A percentile compares a stretch with the other conserved stretches of the same genome.
Conservation (phyloP, 305 asterid genomes). For the Stenogyne calaminthoides region DNA sequence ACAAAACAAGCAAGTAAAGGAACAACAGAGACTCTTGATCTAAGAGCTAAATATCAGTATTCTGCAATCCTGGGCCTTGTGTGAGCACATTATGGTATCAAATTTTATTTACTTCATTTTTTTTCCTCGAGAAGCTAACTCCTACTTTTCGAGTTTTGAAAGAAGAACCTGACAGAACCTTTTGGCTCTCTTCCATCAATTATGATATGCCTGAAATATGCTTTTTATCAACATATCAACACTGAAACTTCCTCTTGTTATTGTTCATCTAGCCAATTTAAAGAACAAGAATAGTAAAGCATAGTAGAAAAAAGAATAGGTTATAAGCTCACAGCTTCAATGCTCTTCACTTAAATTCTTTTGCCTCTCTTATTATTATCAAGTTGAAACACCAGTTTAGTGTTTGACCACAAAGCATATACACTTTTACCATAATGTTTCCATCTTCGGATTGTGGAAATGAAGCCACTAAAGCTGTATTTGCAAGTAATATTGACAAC, state of each 20-base stretch:
- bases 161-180: not conserved
- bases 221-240: not conserved
- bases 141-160: not conserved
- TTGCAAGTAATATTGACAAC: not conserved
- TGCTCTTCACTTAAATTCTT: not conserved
- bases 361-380: not conserved
- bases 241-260: slow-evolving; percentile 2
- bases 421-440: not conserved
- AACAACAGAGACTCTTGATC: slow-evolving; percentile 13
- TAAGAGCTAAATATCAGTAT: not conserved
- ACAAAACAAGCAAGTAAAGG: not conserved
- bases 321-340: slow-evolving; percentile 3
- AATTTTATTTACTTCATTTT: not conserved
- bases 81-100: not conserved
- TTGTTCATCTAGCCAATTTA: not conserved
- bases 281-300: not conserved
- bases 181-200: not conserved
- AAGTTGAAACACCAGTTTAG: not conserved
- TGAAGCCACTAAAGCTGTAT: not conserved
- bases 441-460: not conserved
- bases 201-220: not conserved
- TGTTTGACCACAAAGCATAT: not conserved
- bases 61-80: not conserved
- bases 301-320: not conserved
- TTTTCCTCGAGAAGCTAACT: not conserved